These are phyloP conservation scores for Pseudopithomyces maydicus DNA, from an alignment of 2,329 filamentous ascomycete genomes.

Conservation along the genomic window DNA sequence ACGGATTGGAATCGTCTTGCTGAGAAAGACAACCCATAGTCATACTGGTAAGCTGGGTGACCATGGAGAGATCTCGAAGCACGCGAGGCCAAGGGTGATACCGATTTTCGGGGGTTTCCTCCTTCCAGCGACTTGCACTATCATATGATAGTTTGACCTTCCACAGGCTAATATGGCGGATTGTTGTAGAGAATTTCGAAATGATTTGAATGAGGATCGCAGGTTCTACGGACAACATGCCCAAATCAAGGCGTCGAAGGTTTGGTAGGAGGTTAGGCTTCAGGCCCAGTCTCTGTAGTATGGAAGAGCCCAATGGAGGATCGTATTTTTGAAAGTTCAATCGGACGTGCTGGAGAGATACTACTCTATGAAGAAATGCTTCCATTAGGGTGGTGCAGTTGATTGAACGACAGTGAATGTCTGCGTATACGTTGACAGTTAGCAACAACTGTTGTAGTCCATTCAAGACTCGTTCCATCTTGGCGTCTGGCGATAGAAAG, in stretches of 20 bases:
- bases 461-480: slow-evolving; percentile 50
- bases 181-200: slow-evolving; percentile 51
- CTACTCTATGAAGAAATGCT: slow-evolving; percentile 48
- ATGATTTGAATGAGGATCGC: slow-evolving; percentile 18
- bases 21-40: slow-evolving; percentile 7
- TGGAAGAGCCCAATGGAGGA: slow-evolving; percentile 21
- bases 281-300: slow-evolving; percentile 47
- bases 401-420: neutral
- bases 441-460: slow-evolving; percentile 56
- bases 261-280: slow-evolving; percentile 6
- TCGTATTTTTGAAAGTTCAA: slow-evolving; percentile 53
- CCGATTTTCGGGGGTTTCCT: slow-evolving; percentile 1
- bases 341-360: slow-evolving; percentile 58
- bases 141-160: slow-evolving; percentile 42
- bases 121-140: slow-evolving; percentile 5
- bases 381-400: slow-evolving; percentile 3
- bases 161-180: slow-evolving; percentile 55
- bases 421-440: slow-evolving; percentile 23
- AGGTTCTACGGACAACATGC: slow-evolving; percentile 19
- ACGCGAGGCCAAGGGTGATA: slow-evolving; percentile 26
- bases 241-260: slow-evolving; percentile 28
- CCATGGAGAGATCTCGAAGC: slow-evolving; percentile 15
- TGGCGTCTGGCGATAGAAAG: slow-evolving; percentile 32
- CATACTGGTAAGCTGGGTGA: neutral
- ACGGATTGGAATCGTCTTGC: neutral